Evolutionary conservation across 2,329 filamentous ascomycete genomes (phyloP).

Genomic region (Curvularia sp.): DNA sequence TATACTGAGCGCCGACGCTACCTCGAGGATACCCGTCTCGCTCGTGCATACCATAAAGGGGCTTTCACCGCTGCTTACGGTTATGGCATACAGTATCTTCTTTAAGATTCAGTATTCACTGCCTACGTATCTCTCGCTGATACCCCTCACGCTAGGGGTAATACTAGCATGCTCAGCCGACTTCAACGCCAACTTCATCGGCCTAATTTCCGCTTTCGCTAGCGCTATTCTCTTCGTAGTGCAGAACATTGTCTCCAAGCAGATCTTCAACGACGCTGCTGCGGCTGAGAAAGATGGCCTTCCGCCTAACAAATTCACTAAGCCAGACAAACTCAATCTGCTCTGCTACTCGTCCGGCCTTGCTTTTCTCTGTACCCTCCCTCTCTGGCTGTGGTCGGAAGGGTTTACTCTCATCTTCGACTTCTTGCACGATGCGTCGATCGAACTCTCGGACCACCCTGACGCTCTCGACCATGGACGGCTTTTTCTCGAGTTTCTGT

Average conservation of each 20-base stretch:
- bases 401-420: conserved; percentile 79
- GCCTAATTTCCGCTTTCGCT: conserved; percentile 86
- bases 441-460: conserved; percentile 78
- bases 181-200: conserved; percentile 85
- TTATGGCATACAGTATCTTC: conserved; percentile 87
- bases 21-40: conserved; percentile 92
- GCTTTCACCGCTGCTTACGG: conserved; percentile 92
- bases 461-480: conserved; percentile 71
- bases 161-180: conserved; percentile 95
- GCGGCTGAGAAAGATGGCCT: conserved; percentile 77
- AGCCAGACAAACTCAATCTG: conserved; percentile 95
- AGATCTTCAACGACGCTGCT: conserved; percentile 93
- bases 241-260: conserved; percentile 98
- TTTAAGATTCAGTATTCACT: conserved; percentile 87
- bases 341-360: conserved; percentile 96
- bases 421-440: conserved; percentile 79
- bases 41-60: conserved; percentile 99
- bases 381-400: conserved; percentile 93
- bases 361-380: conserved; percentile 85
- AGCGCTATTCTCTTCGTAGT: conserved; percentile 96
- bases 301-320: conserved; percentile 67
- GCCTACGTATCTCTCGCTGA: conserved; percentile 75
- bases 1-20: conserved; percentile 91
- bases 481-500: conserved; percentile 82
- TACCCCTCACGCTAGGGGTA: conserved; percentile 93